Evolutionary conservation across 1,139 yeast species (phyloP).

Genomic region (Tardiomyces digboiensis): DNA sequence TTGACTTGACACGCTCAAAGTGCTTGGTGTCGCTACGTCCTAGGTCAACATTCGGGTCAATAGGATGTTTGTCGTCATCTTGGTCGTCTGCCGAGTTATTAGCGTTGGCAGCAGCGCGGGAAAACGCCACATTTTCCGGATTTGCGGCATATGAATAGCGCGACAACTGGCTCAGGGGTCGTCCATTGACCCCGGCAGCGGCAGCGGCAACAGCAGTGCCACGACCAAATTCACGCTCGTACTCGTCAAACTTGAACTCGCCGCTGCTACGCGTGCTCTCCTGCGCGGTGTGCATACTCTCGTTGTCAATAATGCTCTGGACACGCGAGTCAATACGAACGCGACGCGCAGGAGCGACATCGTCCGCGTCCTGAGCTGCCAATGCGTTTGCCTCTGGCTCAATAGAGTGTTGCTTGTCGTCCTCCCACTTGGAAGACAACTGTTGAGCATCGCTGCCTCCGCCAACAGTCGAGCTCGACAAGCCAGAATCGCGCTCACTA

Average conservation of each 20-base stretch:
- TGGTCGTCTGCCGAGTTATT: not conserved
- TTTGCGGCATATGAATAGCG: not conserved
- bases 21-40: conserved; percentile 12
- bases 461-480: not conserved
- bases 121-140: not conserved
- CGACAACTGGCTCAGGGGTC: not conserved
- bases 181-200: too few species aligned
- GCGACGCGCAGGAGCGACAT: not conserved
- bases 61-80: too few species aligned
- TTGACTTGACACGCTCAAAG: conserved; percentile 23
- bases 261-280: not conserved
- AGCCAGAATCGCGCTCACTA: not conserved
- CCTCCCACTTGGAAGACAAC: not conserved
- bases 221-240: not conserved
- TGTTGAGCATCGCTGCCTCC: not conserved
- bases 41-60: too few species aligned
- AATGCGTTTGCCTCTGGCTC: not conserved
- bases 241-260: not conserved
- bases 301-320: not conserved
- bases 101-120: not conserved
- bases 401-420: not conserved
- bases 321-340: not conserved
- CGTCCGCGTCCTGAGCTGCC: not conserved
- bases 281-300: not conserved
- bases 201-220: too few species aligned